Percentiles rank a stretch among this genome's conserved stretches.
Conservation (phyloP, 1,284 basidiomycete species). For the Vanrija humicola region DNA sequence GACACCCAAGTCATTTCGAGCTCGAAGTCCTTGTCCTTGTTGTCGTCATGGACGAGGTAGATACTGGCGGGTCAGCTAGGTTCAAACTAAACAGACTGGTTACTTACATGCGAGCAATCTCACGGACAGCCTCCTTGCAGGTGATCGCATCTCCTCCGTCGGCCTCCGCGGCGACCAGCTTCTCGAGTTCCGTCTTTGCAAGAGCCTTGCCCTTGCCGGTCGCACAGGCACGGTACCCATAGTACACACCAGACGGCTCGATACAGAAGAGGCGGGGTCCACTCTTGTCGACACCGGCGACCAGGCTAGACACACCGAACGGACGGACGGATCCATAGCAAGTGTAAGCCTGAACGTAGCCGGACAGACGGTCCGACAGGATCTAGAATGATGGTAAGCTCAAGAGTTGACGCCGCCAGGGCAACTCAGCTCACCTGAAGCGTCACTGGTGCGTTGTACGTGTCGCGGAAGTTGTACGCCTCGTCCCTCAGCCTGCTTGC, state of each 20-base stretch:
- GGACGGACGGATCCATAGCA: constrained; percentile 97
- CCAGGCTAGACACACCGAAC: constrained; percentile 89
- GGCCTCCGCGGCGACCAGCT: constrained; percentile 55
- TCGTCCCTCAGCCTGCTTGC: constrained; percentile 83
- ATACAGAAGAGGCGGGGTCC: constrained; percentile 87
- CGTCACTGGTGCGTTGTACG: constrained; percentile 70
- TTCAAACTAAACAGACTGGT: background rate
- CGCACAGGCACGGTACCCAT: constrained; percentile 88
- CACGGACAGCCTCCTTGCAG: constrained; percentile 77
- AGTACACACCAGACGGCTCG: constrained; percentile 92
- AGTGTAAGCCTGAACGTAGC: constrained; percentile 93
- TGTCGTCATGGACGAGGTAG: constrained; percentile 93
- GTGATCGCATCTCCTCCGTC: constrained; percentile 45
- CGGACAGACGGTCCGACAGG: constrained; percentile 75
- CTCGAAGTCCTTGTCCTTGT: constrained; percentile 86
- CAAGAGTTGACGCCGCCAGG: background rate
- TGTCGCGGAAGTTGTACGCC: constrained; percentile 69
- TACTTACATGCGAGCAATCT: constrained; percentile 88
- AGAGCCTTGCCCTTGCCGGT: constrained; percentile 95
- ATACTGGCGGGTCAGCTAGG: constrained; percentile 58
- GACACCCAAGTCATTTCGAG: constrained; percentile 97
- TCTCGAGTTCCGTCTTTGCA: constrained; percentile 97
- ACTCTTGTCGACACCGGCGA: constrained; percentile 83
- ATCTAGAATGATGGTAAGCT: background rate
- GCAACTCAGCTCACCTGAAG: constrained; percentile 61